phyloP scores from a whole-genome alignment of 345 rosid genomes.

The Salix suchowensis region DNA sequence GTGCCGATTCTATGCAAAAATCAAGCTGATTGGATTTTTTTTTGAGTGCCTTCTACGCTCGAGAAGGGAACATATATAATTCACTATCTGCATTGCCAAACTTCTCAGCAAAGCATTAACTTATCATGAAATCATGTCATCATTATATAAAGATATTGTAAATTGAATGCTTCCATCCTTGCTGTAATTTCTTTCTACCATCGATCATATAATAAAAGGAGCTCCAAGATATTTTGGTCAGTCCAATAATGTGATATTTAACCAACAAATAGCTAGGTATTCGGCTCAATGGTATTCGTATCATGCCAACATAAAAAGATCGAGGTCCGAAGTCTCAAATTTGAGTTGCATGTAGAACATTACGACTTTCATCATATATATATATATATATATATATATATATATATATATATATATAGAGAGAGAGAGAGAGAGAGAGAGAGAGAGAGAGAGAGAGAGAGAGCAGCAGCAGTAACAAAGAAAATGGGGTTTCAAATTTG shows the following conservation, averaged over 20 bases:
- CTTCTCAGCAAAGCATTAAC: constrained; percentile 47
- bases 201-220: not conserved
- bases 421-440: too few species aligned
- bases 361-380: too few species aligned
- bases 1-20: constrained; percentile 5
- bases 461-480: too few species aligned
- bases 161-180: not conserved
- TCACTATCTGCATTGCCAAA: constrained; percentile 19
- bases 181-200: too few species aligned
- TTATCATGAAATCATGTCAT: constrained; percentile 16
- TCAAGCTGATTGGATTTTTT: constrained; percentile 12
- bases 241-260: not conserved
- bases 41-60: constrained; percentile 42
- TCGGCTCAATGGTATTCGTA: not conserved
- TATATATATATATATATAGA: too few species aligned
- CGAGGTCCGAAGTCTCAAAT: not conserved
- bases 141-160: not conserved
- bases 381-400: too few species aligned
- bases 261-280: not conserved
- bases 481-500: too few species aligned
- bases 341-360: too few species aligned
- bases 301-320: not conserved
- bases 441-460: too few species aligned
- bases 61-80: constrained; percentile 1
- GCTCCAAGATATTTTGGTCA: not conserved